Conservation (phyloP, 169 alveolate genomes). For the Amoebophrya sp. region DNA sequence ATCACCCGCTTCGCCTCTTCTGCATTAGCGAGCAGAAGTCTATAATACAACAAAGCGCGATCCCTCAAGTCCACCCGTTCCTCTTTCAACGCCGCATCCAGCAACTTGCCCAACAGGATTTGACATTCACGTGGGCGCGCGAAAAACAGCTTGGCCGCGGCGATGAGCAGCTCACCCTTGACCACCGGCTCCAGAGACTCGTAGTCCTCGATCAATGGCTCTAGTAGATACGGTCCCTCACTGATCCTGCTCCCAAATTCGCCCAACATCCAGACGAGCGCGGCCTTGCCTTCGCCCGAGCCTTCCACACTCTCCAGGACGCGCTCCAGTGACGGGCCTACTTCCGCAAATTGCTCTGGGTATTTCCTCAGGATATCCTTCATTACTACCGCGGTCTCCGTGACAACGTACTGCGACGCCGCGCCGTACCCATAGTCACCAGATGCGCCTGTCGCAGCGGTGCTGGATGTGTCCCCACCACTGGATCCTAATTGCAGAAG, state of each 20-base stretch:
- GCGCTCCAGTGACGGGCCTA: constrained; percentile 41
- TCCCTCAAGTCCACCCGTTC: neutral
- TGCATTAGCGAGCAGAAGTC: neutral
- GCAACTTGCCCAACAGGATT: neutral
- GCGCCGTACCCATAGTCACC: too few species aligned
- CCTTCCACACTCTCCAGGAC: neutral
- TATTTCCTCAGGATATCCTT: constrained; percentile 69
- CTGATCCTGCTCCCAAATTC: constrained; percentile 68
- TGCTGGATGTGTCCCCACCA: too few species aligned
- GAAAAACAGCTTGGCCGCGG: neutral
- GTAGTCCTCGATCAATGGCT: constrained; percentile 54
- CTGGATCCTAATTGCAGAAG: neutral
- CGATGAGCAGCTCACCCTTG: neutral
- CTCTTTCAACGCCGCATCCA: neutral
- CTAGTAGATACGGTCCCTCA: constrained; percentile 69
- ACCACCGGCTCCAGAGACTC: neutral
- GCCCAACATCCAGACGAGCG: constrained; percentile 57
- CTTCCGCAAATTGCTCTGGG: constrained; percentile 58
- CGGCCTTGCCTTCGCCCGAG: constrained; percentile 58
- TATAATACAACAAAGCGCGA: neutral
- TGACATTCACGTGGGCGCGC: neutral
- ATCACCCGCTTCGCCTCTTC: neutral
- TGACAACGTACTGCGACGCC: neutral
- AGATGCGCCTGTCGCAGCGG: too few species aligned
- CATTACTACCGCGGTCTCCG: constrained; percentile 59